Conservation (phyloP, 2,329 filamentous ascomycete species). For the Cadophora sp. region DNA sequence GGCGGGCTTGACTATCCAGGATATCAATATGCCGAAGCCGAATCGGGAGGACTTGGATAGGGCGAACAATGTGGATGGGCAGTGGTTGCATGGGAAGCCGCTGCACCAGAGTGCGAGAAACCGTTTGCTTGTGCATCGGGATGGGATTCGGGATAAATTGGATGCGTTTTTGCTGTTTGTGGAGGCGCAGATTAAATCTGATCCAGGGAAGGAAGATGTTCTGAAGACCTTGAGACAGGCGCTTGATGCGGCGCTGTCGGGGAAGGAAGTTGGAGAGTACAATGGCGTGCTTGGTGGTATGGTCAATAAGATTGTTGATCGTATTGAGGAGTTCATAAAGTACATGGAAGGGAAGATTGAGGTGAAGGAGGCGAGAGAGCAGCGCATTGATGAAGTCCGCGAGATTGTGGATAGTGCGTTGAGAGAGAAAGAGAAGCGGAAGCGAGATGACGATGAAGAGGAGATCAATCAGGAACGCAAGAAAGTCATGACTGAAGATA, state of each 20-base stretch:
- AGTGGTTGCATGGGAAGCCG: slow-evolving; percentile 17
- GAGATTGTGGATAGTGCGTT: background rate
- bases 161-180: slow-evolving; percentile 13
- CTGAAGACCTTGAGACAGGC: background rate
- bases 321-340: background rate
- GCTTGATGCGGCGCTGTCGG: background rate
- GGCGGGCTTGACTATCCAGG: background rate
- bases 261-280: background rate
- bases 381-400: background rate
- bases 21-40: slow-evolving; percentile 8
- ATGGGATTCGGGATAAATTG: slow-evolving; percentile 13
- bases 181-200: slow-evolving; percentile 1
- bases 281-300: slow-evolving; percentile 9
- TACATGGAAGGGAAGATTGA: slow-evolving; percentile 13
- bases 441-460: background rate
- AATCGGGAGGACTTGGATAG: background rate
- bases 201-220: background rate
- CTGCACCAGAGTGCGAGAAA: background rate
- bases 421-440: slow-evolving; percentile 3
- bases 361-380: slow-evolving; percentile 1
- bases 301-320: slow-evolving; percentile 12
- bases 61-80: background rate
- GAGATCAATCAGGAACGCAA: background rate
- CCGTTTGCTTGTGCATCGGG: background rate
- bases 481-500: slow-evolving; percentile 2